Evolutionary conservation across 2,329 filamentous ascomycete genomes (phyloP).

Genomic region (Fusarium stilboides): DNA sequence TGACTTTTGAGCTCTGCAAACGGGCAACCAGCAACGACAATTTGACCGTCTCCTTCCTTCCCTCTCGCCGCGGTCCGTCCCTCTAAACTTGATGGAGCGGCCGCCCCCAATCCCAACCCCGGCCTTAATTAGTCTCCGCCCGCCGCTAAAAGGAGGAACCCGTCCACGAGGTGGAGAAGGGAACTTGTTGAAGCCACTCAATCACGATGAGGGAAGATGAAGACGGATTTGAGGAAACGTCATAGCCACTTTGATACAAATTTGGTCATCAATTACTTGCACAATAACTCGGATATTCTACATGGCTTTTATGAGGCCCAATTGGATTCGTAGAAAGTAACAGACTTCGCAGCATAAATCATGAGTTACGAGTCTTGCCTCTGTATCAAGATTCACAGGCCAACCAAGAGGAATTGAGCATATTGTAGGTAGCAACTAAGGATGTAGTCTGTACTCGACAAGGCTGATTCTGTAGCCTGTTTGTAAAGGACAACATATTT

Average conservation of each 20-base stretch:
- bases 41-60: neutral
- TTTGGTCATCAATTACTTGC: neutral
- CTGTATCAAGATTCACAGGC: neutral
- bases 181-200: slow-evolving; percentile 7
- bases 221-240: neutral
- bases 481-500: slow-evolving; percentile 25
- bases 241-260: neutral
- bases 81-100: slow-evolving; percentile 21
- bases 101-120: slow-evolving; percentile 12
- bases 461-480: slow-evolving; percentile 37
- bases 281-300: neutral
- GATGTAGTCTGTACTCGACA: slow-evolving; percentile 34
- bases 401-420: neutral
- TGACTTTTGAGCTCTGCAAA: slow-evolving; percentile 24
- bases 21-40: neutral
- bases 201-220: slow-evolving; percentile 18
- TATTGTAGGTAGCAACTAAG: slow-evolving; percentile 22
- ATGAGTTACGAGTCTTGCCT: too few relatives aligned
- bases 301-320: neutral
- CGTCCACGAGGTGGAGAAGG: slow-evolving; percentile 10
- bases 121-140: slow-evolving; percentile 1
- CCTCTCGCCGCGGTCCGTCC: slow-evolving; percentile 26
- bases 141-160: slow-evolving; percentile 27
- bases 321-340: neutral
- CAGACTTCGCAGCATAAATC: neutral